Conservation (phyloP, 768 basidiomycete genomes). For the Agaricus subrufescens region DNA sequence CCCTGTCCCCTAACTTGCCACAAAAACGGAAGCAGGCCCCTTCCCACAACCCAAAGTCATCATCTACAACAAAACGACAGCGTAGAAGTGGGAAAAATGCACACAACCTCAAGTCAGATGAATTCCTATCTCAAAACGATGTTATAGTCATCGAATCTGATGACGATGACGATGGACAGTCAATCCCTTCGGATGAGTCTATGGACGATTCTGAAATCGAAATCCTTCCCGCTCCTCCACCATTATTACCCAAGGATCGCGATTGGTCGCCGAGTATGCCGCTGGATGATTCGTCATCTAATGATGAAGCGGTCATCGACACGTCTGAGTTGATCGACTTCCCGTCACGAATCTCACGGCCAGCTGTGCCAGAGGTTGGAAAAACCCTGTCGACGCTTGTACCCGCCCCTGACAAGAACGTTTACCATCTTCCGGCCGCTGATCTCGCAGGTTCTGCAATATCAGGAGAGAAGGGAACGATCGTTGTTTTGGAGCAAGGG, state of each 20-base stretch:
- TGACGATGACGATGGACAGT: slow-evolving; percentile 25
- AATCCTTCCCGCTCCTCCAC: slow-evolving; percentile 10
- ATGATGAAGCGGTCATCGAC: slow-evolving; percentile 33
- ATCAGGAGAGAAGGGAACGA: slow-evolving; percentile 23
- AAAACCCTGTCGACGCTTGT: slow-evolving; percentile 43
- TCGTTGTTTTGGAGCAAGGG: slow-evolving; percentile 39
- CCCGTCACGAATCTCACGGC: slow-evolving; percentile 1
- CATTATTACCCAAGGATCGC: slow-evolving; percentile 20
- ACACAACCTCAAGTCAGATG: slow-evolving; percentile 19
- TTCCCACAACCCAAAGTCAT: slow-evolving; percentile 13
- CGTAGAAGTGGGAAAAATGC: slow-evolving; percentile 20
- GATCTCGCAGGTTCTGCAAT: slow-evolving; percentile 21
- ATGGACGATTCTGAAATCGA: not conserved
- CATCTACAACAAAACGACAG: slow-evolving; percentile 17
- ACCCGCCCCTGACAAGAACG: slow-evolving; percentile 39
- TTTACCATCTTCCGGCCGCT: slow-evolving; percentile 36
- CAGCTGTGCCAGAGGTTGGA: not conserved
- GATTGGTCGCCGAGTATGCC: slow-evolving; percentile 62
- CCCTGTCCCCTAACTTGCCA: slow-evolving; percentile 10
- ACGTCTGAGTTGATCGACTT: slow-evolving; percentile 15
- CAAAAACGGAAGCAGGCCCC: slow-evolving; percentile 43
- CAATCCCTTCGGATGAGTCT: slow-evolving; percentile 12
- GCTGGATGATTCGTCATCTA: slow-evolving; percentile 38
- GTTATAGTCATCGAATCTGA: slow-evolving; percentile 29
- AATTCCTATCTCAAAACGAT: slow-evolving; percentile 32